Conservation (phyloP, 306 rosid genomes). For the Cicer judaicum region DNA sequence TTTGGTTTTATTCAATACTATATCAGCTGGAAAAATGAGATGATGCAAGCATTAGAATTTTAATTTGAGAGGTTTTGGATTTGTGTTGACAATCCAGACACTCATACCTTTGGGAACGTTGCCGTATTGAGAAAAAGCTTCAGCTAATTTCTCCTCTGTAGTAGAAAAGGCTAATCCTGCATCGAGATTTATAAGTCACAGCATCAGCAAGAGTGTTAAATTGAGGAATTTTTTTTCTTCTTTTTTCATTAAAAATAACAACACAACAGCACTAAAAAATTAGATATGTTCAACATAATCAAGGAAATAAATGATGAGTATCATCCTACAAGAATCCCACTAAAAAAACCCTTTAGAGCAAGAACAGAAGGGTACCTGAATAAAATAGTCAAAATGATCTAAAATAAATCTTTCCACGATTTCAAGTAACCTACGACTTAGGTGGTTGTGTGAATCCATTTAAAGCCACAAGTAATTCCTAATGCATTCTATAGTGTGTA, state of each 20-base stretch:
- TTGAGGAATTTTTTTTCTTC: neutral
- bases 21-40: too few relatives aligned
- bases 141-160: constrained; percentile 44
- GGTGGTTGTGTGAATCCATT: neutral
- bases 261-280: neutral
- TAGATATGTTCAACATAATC: neutral
- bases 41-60: neutral
- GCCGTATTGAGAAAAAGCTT: constrained; percentile 44
- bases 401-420: neutral
- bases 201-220: neutral
- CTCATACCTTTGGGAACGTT: constrained; percentile 39
- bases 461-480: neutral
- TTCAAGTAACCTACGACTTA: neutral
- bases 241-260: neutral
- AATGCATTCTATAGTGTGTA: neutral
- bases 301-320: constrained; percentile 7
- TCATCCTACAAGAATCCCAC: neutral
- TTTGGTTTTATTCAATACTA: too few relatives aligned
- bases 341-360: neutral
- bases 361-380: neutral
- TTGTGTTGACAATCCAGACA: neutral
- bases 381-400: neutral
- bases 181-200: constrained; percentile 8
- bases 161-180: constrained; percentile 49
- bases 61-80: neutral